These are phyloP conservation scores for Cercospora zeina DNA, from an alignment of 2,329 filamentous ascomycete species.

Conservation along the genomic window DNA sequence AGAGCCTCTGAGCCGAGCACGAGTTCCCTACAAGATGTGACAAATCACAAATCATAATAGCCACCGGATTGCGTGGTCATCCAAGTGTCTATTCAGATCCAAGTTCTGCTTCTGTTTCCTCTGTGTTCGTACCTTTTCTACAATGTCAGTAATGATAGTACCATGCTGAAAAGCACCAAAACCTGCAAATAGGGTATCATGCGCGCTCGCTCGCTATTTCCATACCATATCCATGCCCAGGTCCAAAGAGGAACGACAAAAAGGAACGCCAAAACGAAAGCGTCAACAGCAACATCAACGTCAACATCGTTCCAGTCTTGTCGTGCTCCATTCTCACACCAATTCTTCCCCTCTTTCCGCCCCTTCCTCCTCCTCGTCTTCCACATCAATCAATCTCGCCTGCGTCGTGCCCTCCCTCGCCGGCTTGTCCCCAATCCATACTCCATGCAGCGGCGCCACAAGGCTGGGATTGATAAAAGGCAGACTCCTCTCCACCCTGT, in stretches of 20 bases:
- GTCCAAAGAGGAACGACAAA: background rate
- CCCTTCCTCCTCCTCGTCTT: slow-evolving; percentile 9
- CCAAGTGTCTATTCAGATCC: background rate
- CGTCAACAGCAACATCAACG: background rate
- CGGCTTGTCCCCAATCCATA: slow-evolving; percentile 35
- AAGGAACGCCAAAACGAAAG: background rate
- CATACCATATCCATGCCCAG: slow-evolving; percentile 1
- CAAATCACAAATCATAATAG: background rate
- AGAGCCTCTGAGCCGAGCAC: background rate
- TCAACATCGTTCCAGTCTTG: slow-evolving; percentile 2
- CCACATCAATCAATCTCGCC: slow-evolving; percentile 14
- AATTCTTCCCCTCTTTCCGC: background rate
- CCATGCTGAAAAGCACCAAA: background rate
- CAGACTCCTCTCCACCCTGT: slow-evolving; percentile 59
- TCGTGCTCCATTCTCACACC: background rate
- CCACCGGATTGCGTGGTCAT: background rate
- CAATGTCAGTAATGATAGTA: background rate
- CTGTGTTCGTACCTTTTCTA: background rate
- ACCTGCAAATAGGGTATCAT: slow-evolving; percentile 15
- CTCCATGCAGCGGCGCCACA: slow-evolving; percentile 52
- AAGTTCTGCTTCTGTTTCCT: background rate
- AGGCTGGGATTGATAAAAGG: slow-evolving; percentile 77
- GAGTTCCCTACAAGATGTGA: background rate
- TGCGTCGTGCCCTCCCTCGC: background rate
- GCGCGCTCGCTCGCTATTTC: slow-evolving; percentile 8